A percentile compares a stretch with the other conserved stretches of the same genome.
phyloP scores from a whole-genome alignment of 176 grass and related monocot species.

The Aegilops speltoides region DNA sequence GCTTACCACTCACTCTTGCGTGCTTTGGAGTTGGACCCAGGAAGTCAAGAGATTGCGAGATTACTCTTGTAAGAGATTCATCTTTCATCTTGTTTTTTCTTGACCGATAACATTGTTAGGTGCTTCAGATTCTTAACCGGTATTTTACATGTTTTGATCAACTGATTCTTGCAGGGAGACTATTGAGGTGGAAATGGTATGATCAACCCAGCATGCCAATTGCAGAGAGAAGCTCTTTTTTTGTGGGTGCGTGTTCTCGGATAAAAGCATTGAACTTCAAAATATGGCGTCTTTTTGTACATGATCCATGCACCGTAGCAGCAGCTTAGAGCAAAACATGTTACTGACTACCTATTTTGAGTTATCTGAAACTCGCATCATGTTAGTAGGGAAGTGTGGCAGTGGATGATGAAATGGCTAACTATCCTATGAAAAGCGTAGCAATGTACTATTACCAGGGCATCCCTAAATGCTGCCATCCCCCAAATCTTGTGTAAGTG shows the following conservation, averaged over 20 bases:
- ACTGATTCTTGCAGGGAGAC: not conserved
- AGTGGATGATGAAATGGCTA: not conserved
- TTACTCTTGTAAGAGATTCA: constrained; percentile 5
- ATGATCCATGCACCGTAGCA: not conserved
- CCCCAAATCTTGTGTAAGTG: constrained; percentile 15
- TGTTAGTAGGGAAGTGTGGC: not conserved
- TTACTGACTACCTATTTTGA: not conserved
- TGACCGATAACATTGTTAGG: not conserved
- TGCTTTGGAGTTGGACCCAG: constrained; percentile 35
- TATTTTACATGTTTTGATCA: not conserved
- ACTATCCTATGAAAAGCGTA: too few species aligned
- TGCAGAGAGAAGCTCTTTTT: not conserved
- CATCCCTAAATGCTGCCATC: constrained; percentile 37
- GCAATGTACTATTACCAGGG: not conserved
- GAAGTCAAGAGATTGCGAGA: constrained; percentile 39
- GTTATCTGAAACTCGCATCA: not conserved
- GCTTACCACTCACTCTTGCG: not conserved
- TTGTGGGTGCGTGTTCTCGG: not conserved
- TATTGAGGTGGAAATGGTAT: not conserved
- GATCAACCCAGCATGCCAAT: not conserved
- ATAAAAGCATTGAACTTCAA: not conserved
- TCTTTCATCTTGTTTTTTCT: not conserved
- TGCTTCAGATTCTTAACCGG: not conserved
- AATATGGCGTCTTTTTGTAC: not conserved
- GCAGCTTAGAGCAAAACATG: not conserved